Conservation (phyloP, 768 basidiomycete genomes). For the Holtermanniella nyarrowii region DNA sequence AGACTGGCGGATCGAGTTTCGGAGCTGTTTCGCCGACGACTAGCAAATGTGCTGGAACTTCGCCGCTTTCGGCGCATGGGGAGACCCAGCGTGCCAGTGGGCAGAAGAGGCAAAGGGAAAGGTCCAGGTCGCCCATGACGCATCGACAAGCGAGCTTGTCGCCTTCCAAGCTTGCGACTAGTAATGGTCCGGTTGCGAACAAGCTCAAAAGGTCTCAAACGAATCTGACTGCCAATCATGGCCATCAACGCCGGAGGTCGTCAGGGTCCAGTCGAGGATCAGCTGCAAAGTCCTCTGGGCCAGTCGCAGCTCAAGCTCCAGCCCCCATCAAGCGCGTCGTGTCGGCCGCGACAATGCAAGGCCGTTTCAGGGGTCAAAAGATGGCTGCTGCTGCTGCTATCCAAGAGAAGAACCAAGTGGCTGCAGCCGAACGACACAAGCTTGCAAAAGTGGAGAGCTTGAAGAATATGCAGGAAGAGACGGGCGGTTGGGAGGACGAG, state of each 20-base stretch:
- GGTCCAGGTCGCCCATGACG: not conserved
- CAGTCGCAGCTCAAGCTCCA: conserved; percentile 1
- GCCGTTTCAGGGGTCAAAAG: conserved; percentile 31
- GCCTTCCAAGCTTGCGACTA: not conserved
- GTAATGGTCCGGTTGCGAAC: not conserved
- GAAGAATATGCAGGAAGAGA: conserved; percentile 16
- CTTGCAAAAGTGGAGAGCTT: conserved; percentile 18
- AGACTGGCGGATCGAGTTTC: not conserved
- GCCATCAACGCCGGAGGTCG: not conserved
- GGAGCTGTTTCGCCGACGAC: not conserved
- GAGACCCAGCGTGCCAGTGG: not conserved
- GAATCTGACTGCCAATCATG: not conserved
- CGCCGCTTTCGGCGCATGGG: not conserved
- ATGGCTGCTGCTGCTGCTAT: conserved; percentile 31
- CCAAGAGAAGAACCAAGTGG: conserved; percentile 19
- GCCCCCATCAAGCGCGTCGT: conserved; percentile 10
- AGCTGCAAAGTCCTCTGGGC: too few relatives aligned
- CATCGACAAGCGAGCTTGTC: not conserved
- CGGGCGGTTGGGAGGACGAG: conserved; percentile 33
- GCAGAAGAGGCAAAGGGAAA: not conserved
- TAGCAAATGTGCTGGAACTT: not conserved
- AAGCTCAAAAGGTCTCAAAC: not conserved
- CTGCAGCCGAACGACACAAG: too few relatives aligned
- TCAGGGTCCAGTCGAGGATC: not conserved
- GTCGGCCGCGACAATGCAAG: conserved; percentile 37